Conservation (phyloP, 2,329 filamentous ascomycete species). For the Stachybotrys chartarum region DNA sequence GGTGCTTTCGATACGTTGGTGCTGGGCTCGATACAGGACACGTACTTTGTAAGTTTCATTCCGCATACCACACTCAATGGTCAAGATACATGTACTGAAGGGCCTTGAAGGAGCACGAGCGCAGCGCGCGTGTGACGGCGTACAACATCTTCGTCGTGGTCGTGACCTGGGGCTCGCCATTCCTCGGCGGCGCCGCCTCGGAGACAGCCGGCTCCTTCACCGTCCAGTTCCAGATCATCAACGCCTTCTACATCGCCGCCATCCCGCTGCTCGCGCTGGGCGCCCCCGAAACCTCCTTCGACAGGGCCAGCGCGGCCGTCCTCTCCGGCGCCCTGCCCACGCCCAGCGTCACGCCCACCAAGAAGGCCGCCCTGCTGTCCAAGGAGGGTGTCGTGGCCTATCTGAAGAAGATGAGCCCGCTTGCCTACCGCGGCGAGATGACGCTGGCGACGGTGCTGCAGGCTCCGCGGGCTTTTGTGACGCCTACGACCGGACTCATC, state of each 20-base stretch:
- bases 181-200: slow-evolving; percentile 44
- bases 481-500: slow-evolving; percentile 42
- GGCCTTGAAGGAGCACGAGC: slow-evolving; percentile 39
- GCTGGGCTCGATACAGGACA: slow-evolving; percentile 46
- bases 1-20: slow-evolving; percentile 50
- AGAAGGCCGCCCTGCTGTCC: slow-evolving; percentile 15
- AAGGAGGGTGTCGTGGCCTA: slow-evolving; percentile 27
- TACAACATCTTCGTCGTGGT: slow-evolving; percentile 36
- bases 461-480: slow-evolving; percentile 36
- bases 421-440: slow-evolving; percentile 25
- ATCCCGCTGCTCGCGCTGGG: slow-evolving; percentile 40
- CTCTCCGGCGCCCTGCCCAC: not conserved
- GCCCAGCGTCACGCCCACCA: not conserved
- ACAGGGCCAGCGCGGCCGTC: slow-evolving; percentile 25
- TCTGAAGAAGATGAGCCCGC: slow-evolving; percentile 29
- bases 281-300: slow-evolving; percentile 46
- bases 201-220: slow-evolving; percentile 31
- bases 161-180: slow-evolving; percentile 46
- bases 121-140: slow-evolving; percentile 34
- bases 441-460: slow-evolving; percentile 30
- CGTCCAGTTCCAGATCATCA: slow-evolving; percentile 45
- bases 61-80: not conserved
- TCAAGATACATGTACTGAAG: slow-evolving; percentile 10
- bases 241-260: slow-evolving; percentile 37
- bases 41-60: slow-evolving; percentile 41